A percentile compares a stretch with the other conserved stretches of the same genome.
These are phyloP conservation scores for Penicillium alfredii DNA, from an alignment of 495 filamentous ascomycete genomes.

Conservation along the genomic window DNA sequence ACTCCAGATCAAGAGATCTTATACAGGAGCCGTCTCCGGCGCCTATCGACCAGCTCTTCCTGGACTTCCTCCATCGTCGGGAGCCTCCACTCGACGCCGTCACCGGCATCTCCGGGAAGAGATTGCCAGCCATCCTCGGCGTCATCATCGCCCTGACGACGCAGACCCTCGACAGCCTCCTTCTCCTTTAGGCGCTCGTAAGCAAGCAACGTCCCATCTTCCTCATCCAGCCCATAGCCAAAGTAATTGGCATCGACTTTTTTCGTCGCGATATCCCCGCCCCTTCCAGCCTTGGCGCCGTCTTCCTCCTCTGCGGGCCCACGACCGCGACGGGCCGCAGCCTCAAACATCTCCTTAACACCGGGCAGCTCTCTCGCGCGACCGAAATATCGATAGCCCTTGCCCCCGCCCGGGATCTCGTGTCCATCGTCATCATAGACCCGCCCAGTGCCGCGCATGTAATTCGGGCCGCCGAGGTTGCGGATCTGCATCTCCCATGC, in stretches of 20 bases:
- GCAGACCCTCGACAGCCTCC: slow-evolving; percentile 64
- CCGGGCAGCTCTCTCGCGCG: slow-evolving; percentile 86
- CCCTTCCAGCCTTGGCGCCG: slow-evolving; percentile 52
- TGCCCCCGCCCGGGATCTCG: slow-evolving; percentile 84
- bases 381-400: slow-evolving; percentile 90
- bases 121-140: slow-evolving; percentile 66
- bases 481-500: slow-evolving; percentile 97
- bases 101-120: slow-evolving; percentile 79
- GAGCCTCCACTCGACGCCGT: slow-evolving; percentile 77
- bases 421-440: slow-evolving; percentile 88
- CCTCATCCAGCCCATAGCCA: slow-evolving; percentile 89
- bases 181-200: slow-evolving; percentile 83
- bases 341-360: slow-evolving; percentile 95
- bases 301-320: slow-evolving; percentile 59
- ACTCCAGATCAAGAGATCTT: slow-evolving; percentile 53
- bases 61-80: slow-evolving; percentile 86
- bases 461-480: slow-evolving; percentile 91
- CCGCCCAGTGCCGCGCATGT: slow-evolving; percentile 82
- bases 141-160: slow-evolving; percentile 40
- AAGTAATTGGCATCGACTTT: slow-evolving; percentile 94
- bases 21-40: slow-evolving; percentile 73
- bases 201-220: slow-evolving; percentile 74
- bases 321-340: slow-evolving; percentile 46
- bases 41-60: slow-evolving; percentile 83
- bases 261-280: slow-evolving; percentile 64